A percentile compares a stretch with the other conserved stretches of the same genome.
phyloP scores from a whole-genome alignment of 2,329 filamentous ascomycete genomes.

The Fusarium duplospermum region DNA sequence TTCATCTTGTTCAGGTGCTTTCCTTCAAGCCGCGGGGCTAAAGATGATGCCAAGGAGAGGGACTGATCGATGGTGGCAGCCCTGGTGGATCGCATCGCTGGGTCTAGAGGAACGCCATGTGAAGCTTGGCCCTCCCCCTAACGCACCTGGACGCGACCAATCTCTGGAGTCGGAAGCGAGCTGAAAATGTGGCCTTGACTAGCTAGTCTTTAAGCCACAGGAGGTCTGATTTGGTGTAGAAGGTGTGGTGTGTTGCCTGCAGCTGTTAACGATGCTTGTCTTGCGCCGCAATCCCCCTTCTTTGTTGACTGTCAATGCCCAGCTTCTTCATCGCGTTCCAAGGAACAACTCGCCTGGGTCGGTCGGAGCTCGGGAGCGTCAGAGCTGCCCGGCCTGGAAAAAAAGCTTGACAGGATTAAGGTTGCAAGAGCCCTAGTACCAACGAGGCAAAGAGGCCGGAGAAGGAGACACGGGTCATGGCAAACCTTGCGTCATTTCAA shows the following conservation, averaged over 20 bases:
- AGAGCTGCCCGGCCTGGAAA: background rate
- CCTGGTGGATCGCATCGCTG: background rate
- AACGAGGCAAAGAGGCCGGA: background rate
- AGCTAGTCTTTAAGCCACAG: background rate
- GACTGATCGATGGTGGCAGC: slow-evolving; percentile 3
- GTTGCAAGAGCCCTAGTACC: background rate
- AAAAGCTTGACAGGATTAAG: slow-evolving; percentile 4
- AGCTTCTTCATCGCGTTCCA: background rate
- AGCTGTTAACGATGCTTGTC: background rate
- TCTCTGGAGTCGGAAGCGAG: background rate
- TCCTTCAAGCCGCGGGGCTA: background rate
- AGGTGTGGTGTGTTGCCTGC: background rate
- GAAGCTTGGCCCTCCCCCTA: background rate
- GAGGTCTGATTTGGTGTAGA: background rate
- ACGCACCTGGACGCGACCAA: background rate
- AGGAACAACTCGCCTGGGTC: background rate
- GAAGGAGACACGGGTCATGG: background rate
- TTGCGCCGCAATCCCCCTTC: background rate
- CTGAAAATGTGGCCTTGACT: background rate
- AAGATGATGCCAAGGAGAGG: background rate
- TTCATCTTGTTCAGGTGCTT: background rate
- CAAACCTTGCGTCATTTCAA: background rate
- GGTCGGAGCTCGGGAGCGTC: background rate
- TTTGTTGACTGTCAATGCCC: background rate
- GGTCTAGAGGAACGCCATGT: background rate